These are phyloP conservation scores for Paramecium pentaurelia DNA, from an alignment of 73 alveolate genomes.

Conservation along the genomic window DNA sequence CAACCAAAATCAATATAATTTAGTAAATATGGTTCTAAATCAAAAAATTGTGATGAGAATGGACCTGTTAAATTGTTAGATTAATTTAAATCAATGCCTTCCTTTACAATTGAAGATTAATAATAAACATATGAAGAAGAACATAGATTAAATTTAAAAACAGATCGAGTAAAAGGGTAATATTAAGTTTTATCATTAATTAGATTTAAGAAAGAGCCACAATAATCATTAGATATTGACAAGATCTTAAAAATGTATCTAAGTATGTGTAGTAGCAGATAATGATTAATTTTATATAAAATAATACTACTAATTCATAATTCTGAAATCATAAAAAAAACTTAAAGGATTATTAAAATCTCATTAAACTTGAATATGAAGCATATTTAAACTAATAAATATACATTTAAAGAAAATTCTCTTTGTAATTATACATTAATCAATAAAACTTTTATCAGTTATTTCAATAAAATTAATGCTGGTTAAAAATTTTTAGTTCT, in stretches of 20 bases:
- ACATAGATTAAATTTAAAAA: background rate
- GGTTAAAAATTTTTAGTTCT: background rate
- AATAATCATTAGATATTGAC: background rate
- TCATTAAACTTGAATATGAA: background rate
- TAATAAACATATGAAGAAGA: background rate
- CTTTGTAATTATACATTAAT: background rate
- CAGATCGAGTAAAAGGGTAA: constrained; percentile 47
- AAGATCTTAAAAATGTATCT: constrained; percentile 26
- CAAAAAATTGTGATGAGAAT: constrained; percentile 15
- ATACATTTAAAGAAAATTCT: background rate
- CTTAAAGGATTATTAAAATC: background rate
- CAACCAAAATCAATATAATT: background rate
- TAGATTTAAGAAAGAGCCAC: constrained; percentile 1
- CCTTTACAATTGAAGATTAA: constrained; percentile 1
- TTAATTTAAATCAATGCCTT: constrained; percentile 41
- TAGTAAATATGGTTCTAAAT: background rate
- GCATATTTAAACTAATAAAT: background rate
- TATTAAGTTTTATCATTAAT: background rate
- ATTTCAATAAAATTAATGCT: background rate
- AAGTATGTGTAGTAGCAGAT: constrained; percentile 45
- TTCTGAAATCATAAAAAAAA: background rate
- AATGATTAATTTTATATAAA: background rate
- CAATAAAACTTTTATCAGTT: background rate
- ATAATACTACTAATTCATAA: background rate
- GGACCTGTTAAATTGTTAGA: background rate